A percentile compares a stretch with the other conserved stretches of the same genome.
phyloP scores from a whole-genome alignment of 2,329 filamentous ascomycete genomes.

The Fusarium sacchari region DNA sequence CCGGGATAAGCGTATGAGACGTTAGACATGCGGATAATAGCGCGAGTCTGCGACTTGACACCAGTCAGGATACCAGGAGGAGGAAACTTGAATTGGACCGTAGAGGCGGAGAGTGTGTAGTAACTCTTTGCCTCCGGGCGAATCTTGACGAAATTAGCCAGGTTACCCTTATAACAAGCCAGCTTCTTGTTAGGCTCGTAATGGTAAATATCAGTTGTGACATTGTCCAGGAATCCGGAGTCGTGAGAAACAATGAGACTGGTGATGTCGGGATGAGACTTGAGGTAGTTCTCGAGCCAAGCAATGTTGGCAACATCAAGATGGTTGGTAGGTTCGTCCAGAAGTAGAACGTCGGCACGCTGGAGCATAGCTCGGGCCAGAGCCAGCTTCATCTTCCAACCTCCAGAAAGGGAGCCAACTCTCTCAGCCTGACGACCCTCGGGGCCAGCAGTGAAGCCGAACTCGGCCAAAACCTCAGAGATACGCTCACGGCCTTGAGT shows the following conservation, averaged over 20 bases:
- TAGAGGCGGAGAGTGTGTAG: conserved; percentile 90
- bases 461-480: conserved; percentile 83
- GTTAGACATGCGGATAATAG: conserved; percentile 94
- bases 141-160: conserved; percentile 84
- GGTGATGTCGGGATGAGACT: conserved; percentile 95
- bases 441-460: conserved; percentile 91
- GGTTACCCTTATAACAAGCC: conserved; percentile 83
- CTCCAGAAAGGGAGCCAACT: conserved; percentile 94
- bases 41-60: conserved; percentile 93
- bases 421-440: conserved; percentile 89
- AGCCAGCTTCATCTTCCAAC: conserved; percentile 99
- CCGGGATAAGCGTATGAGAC: conserved; percentile 95
- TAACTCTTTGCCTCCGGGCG: conserved; percentile 97
- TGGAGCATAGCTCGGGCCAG: conserved; percentile 96
- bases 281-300: conserved; percentile 95
- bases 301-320: conserved; percentile 95
- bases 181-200: conserved; percentile 97
- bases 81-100: conserved; percentile 97
- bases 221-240: conserved; percentile 94
- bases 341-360: conserved; percentile 92
- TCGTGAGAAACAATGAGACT: conserved; percentile 99
- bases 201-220: conserved; percentile 99
- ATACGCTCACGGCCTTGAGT: conserved; percentile 84
- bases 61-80: conserved; percentile 92
- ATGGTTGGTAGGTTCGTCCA: conserved; percentile 99